Percentiles rank a stretch among this genome's conserved stretches.
Conservation (phyloP, 139 green algal species). For the Chlorokybus atmophyticus region DNA sequence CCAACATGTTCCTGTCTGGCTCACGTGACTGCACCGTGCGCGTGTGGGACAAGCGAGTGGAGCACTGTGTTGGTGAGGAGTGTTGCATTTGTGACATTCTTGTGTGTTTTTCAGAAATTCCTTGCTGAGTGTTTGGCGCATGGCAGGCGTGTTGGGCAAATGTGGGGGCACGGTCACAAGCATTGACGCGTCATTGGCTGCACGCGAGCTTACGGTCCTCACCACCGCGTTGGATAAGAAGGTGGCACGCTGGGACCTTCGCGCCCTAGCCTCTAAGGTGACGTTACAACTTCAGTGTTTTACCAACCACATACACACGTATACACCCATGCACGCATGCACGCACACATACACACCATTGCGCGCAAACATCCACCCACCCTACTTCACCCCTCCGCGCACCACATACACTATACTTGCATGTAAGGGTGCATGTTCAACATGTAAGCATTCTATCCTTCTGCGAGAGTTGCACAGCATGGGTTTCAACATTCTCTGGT, state of each 20-base stretch:
- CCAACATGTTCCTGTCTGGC: constrained; percentile 37
- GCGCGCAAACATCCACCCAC: too few species aligned
- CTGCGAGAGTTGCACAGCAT: too few species aligned
- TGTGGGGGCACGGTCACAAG: constrained; percentile 7
- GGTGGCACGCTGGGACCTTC: constrained; percentile 22
- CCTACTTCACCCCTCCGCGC: too few species aligned
- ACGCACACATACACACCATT: too few species aligned
- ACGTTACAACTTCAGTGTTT: too few species aligned
- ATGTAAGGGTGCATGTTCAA: too few species aligned
- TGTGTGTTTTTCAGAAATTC: background rate
- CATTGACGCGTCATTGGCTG: constrained; percentile 38
- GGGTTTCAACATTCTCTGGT: too few species aligned
- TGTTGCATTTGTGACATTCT: background rate
- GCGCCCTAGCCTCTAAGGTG: constrained; percentile 9
- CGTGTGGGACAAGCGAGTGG: constrained; percentile 37
- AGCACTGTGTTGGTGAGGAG: constrained; percentile 11
- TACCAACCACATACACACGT: too few species aligned
- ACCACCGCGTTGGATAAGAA: constrained; percentile 8
- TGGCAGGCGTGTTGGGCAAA: constrained; percentile 18
- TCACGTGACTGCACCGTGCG: constrained; percentile 29
- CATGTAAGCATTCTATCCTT: too few species aligned
- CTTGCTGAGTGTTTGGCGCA: background rate
- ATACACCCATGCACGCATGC: too few species aligned
- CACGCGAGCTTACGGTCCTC: constrained; percentile 5
- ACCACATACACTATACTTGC: too few species aligned